Base-by-base conservation (phyloP, 805 yeast species). In the Hanseniaspora nectarophila region DNA sequence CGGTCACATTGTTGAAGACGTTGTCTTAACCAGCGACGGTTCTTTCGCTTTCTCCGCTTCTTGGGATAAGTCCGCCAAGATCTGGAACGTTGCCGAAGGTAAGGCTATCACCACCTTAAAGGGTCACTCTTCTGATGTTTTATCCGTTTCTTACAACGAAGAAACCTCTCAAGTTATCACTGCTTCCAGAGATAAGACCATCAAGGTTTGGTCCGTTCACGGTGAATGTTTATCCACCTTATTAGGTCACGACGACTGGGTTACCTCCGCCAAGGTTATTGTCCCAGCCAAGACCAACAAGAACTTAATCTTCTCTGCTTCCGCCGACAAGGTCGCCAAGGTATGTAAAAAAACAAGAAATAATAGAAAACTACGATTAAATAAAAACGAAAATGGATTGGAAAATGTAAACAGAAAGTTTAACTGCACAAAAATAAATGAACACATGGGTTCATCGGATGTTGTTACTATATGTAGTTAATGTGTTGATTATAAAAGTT, bases 11-110 rank as follows among this genome's bases (percentile, higher is more conserved):
- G 95, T 92, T 64, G 89, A 88, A 77, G 98, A 92, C 71, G 90
- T 88, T 72, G 85, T 92, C 71, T 84, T 92, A 76, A 86, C 97
- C 61, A 88, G 94, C 70, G 98, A 92, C 71, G 97, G 97, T 73
- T 81, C 82, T 69, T 90, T 81, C 79, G 97, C 97, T 69, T 77
- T 92, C 72, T 92, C 98, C 60, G 96, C 95, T 68, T 92, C 98
- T 67, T 92, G 99, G 99, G 98, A 92, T 75, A 87, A 85, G 80
- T 89, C 98, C 70, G 79, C 94, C 72, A 90, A 97, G 81, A 82
- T 92, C 70, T 92, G 99, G 99, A 88, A 87, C 73, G 79, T 92
- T 67, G 82, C 81, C 71, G 78, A 89, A 66, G 99, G 97, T 78
- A 86, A 81, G 74, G 81, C 88, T 69, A 77, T 88, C 73, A 80